Evolutionary conservation across 768 basidiomycete genomes (phyloP).

Genomic region (Lactifluus echinatus): DNA sequence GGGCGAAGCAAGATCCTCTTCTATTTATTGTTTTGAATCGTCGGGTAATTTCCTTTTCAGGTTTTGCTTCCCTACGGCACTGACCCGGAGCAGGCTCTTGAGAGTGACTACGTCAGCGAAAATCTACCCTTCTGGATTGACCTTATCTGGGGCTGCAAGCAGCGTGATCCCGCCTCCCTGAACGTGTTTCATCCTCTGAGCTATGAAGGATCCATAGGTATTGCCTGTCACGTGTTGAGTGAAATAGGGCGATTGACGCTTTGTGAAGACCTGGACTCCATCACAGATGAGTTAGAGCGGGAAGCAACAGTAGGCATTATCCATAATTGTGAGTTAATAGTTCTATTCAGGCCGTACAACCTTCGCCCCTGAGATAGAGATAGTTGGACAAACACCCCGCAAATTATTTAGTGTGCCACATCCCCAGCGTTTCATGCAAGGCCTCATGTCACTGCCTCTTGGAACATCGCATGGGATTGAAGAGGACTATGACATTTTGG

Average conservation of each 20-base stretch:
- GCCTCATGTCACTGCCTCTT: constrained; percentile 62
- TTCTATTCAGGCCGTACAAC: not conserved
- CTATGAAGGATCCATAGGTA: constrained; percentile 84
- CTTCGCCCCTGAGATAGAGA: not conserved
- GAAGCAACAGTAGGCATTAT: constrained; percentile 94
- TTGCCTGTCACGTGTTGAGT: not conserved
- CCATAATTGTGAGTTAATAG: constrained; percentile 69
- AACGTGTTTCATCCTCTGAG: constrained; percentile 93
- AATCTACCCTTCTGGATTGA: constrained; percentile 88
- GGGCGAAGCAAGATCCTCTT: constrained; percentile 80
- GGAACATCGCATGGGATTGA: constrained; percentile 68
- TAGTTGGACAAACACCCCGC: constrained; percentile 87
- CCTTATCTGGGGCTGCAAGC: constrained; percentile 84
- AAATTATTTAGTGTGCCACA: constrained; percentile 76
- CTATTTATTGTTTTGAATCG: constrained; percentile 77
- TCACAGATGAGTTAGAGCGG: constrained; percentile 77
- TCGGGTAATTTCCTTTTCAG: constrained; percentile 22
- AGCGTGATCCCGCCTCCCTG: constrained; percentile 63
- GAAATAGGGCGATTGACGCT: not conserved
- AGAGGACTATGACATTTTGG: constrained; percentile 69
- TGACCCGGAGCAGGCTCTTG: constrained; percentile 52
- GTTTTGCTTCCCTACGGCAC: not conserved
- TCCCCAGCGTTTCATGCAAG: constrained; percentile 65
- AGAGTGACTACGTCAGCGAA: constrained; percentile 81
- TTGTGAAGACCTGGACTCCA: constrained; percentile 66